phyloP scores from a whole-genome alignment of 495 filamentous ascomycete species.

The Aspergillus carlsbadensis region DNA sequence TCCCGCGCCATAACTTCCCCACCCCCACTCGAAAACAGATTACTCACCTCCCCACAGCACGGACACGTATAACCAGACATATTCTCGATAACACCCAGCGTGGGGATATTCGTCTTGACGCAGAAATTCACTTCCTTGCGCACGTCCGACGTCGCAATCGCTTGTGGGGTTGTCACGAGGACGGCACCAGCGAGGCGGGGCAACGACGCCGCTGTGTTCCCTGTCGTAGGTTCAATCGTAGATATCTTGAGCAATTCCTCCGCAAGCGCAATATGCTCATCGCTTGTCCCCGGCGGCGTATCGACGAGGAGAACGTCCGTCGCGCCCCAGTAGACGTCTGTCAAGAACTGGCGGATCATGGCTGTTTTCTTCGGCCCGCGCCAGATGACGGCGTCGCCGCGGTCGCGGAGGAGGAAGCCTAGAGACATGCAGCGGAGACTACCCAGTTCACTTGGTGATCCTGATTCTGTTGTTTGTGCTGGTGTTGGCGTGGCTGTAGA shows the following conservation, averaged over 20 bases:
- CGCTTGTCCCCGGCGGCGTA: slow-evolving; percentile 93
- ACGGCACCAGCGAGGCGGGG: slow-evolving; percentile 76
- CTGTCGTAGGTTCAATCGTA: slow-evolving; percentile 17
- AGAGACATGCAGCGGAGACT: slow-evolving; percentile 84
- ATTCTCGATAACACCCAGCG: slow-evolving; percentile 93
- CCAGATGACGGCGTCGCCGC: slow-evolving; percentile 94
- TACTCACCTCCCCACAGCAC: slow-evolving; percentile 88
- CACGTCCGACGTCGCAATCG: slow-evolving; percentile 88
- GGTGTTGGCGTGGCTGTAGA: slow-evolving; percentile 8
- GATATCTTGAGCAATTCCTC: slow-evolving; percentile 70
- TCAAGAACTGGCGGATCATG: slow-evolving; percentile 95
- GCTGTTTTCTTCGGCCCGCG: slow-evolving; percentile 98
- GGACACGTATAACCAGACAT: slow-evolving; percentile 98
- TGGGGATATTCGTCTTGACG: slow-evolving; percentile 73
- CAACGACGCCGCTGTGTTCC: slow-evolving; percentile 17
- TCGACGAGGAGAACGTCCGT: slow-evolving; percentile 91
- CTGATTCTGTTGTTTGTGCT: too few relatives aligned
- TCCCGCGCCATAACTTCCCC: slow-evolving; percentile 88
- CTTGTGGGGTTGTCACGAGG: slow-evolving; percentile 94
- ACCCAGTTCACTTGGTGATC: neutral
- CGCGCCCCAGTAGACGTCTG: slow-evolving; percentile 86
- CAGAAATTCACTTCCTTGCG: slow-evolving; percentile 97
- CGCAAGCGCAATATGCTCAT: slow-evolving; percentile 94
- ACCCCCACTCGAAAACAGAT: slow-evolving; percentile 87
- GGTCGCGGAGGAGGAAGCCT: slow-evolving; percentile 79